Percentiles rank a stretch among this genome's conserved stretches.
These are phyloP conservation scores for Sphagnum tenellum DNA, from an alignment of 225 moss, liverwort and hornwort genomes.

Conservation along the genomic window DNA sequence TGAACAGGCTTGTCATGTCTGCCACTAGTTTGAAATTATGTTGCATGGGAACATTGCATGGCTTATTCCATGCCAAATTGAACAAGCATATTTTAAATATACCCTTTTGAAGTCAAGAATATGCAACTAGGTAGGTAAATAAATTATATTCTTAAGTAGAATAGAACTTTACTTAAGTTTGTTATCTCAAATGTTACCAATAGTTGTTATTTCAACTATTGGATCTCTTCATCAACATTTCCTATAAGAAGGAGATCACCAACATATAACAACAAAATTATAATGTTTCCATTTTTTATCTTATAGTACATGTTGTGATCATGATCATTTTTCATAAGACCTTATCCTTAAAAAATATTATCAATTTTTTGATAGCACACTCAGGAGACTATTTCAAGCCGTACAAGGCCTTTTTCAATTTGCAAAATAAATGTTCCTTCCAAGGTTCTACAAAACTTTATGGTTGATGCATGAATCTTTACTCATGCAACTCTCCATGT, in stretches of 20 bases:
- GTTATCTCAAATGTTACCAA: not conserved
- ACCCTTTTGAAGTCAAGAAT: not conserved
- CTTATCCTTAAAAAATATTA: not conserved
- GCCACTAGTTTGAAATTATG: not conserved
- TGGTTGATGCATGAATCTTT: conserved; percentile 6
- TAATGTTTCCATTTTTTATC: not conserved
- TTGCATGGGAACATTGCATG: not conserved
- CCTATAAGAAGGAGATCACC: not conserved
- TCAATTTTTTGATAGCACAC: conserved; percentile 4
- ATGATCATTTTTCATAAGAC: not conserved
- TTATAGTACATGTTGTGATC: conserved; percentile 3
- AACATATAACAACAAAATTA: conserved; percentile 1
- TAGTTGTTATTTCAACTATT: not conserved
- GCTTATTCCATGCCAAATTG: not conserved
- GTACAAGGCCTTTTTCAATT: conserved; percentile 2
- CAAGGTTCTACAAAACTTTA: not conserved
- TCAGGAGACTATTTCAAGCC: conserved; percentile 4
- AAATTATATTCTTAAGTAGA: not conserved
- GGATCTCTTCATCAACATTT: not conserved
- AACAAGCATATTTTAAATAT: not conserved
- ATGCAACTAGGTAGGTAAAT: not conserved
- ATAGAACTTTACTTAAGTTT: not conserved
- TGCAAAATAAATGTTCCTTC: not conserved
- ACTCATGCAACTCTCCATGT: conserved; percentile 4
- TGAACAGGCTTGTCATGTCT: not conserved